phyloP scores from a whole-genome alignment of 2,329 filamentous ascomycete species.

The Calonectria honghensis region DNA sequence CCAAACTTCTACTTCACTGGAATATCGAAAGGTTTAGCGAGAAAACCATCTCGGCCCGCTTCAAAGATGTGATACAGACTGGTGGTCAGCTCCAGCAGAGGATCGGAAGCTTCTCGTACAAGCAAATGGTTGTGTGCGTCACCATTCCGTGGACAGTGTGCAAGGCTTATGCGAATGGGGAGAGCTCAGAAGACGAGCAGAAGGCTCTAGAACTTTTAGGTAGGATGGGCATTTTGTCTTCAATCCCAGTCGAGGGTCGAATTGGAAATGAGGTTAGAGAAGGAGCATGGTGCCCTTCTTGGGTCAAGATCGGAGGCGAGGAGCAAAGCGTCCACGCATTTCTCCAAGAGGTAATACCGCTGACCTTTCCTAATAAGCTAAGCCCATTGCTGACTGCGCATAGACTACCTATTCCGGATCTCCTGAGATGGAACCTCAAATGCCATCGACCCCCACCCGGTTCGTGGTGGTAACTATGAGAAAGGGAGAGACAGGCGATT shows the following conservation, averaged over 20 bases:
- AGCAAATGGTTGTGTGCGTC: slow-evolving; percentile 40
- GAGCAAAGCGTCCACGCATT: slow-evolving; percentile 38
- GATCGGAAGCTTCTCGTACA: slow-evolving; percentile 38
- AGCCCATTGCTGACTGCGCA: background rate
- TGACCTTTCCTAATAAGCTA: too few species aligned
- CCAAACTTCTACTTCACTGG: slow-evolving; percentile 36
- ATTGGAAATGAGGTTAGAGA: slow-evolving; percentile 27
- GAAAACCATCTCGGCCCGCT: slow-evolving; percentile 28
- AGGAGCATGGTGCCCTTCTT: slow-evolving; percentile 37
- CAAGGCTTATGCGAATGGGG: slow-evolving; percentile 15
- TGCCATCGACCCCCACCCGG: slow-evolving; percentile 29
- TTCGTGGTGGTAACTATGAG: slow-evolving; percentile 39
- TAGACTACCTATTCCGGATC: slow-evolving; percentile 38
- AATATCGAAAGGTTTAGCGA: slow-evolving; percentile 27
- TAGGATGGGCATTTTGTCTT: slow-evolving; percentile 33
- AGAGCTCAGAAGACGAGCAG: slow-evolving; percentile 28
- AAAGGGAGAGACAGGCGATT: slow-evolving; percentile 35
- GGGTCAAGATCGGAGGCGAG: slow-evolving; percentile 22
- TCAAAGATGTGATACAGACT: slow-evolving; percentile 35
- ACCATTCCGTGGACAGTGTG: slow-evolving; percentile 36
- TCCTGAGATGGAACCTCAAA: slow-evolving; percentile 29
- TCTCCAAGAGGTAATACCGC: slow-evolving; percentile 30
- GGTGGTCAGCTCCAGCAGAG: slow-evolving; percentile 31
- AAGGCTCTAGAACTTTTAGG: slow-evolving; percentile 33
- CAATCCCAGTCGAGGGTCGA: slow-evolving; percentile 25